Conservation (phyloP, 805 yeast species). For the Pichia cephalocereana region DNA sequence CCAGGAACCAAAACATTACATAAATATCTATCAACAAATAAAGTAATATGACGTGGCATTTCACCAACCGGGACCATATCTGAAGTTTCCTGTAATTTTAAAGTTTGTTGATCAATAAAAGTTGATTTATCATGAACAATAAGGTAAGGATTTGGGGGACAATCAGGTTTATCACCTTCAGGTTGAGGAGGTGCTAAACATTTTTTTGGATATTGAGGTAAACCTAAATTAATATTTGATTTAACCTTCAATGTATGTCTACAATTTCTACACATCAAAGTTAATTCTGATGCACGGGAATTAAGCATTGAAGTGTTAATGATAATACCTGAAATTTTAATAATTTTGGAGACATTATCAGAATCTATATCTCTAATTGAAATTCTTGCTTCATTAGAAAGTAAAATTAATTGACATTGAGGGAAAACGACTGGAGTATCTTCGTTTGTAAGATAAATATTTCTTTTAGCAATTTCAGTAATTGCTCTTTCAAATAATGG, state of each 20-base stretch:
- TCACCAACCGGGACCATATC: slow-evolving; percentile 99
- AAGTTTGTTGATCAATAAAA: slow-evolving; percentile 91
- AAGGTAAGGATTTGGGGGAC: slow-evolving; percentile 89
- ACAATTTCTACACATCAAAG: slow-evolving; percentile 81
- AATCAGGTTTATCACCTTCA: slow-evolving; percentile 41
- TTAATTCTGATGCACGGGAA: slow-evolving; percentile 78
- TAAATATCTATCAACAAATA: slow-evolving; percentile 82
- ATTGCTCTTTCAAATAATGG: slow-evolving; percentile 79
- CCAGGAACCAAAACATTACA: slow-evolving; percentile 94
- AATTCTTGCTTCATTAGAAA: slow-evolving; percentile 60
- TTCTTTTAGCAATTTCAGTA: slow-evolving; percentile 76
- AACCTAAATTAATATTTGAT: slow-evolving; percentile 62
- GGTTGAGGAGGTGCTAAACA: slow-evolving; percentile 55
- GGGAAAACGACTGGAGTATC: slow-evolving; percentile 53
- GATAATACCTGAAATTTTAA: slow-evolving; percentile 85
- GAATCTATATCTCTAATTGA: slow-evolving; percentile 79
- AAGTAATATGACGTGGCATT: slow-evolving; percentile 87
- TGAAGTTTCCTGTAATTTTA: slow-evolving; percentile 94
- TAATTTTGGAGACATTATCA: slow-evolving; percentile 80
- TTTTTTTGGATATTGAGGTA: slow-evolving; percentile 52
- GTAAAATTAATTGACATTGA: slow-evolving; percentile 69
- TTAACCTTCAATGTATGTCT: slow-evolving; percentile 64
- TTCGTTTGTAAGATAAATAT: slow-evolving; percentile 44
- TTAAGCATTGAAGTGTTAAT: slow-evolving; percentile 83
- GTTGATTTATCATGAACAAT: slow-evolving; percentile 88